Percentiles rank a stretch among this genome's conserved stretches.
Conservation (phyloP, 2,329 filamentous ascomycete species). For the Fusarium foetens region DNA sequence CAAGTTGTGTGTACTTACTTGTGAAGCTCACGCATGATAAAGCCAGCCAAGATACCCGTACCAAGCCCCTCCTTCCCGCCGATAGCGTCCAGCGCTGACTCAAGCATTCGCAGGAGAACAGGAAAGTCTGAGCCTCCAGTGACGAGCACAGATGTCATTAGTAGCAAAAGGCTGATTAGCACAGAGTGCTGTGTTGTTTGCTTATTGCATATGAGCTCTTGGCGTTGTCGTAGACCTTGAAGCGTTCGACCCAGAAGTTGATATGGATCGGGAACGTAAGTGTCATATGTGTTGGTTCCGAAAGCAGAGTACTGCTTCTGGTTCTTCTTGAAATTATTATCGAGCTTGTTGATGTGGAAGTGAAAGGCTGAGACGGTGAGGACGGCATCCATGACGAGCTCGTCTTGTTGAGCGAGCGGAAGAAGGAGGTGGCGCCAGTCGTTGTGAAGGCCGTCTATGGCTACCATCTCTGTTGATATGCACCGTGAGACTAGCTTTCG, state of each 20-base stretch:
- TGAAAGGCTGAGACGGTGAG: slow-evolving; percentile 36
- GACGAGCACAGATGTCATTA: slow-evolving; percentile 42
- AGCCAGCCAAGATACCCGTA: slow-evolving; percentile 26
- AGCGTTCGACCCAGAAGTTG: slow-evolving; percentile 31
- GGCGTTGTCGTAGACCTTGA: slow-evolving; percentile 24
- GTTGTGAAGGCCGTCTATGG: slow-evolving; percentile 41
- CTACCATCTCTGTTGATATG: slow-evolving; percentile 42
- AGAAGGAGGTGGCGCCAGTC: slow-evolving; percentile 42
- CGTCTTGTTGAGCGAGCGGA: slow-evolving; percentile 33
- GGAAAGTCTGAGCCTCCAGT: slow-evolving; percentile 45
- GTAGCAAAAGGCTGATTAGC: slow-evolving; percentile 35
- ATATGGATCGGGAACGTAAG: slow-evolving; percentile 21
- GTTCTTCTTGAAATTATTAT: background rate
- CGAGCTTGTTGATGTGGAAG: slow-evolving; percentile 20
- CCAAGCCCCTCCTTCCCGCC: slow-evolving; percentile 38
- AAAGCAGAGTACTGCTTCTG: background rate
- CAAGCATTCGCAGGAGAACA: slow-evolving; percentile 38
- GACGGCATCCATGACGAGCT: slow-evolving; percentile 38
- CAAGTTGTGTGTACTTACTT: slow-evolving; percentile 29
- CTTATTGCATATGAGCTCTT: slow-evolving; percentile 23
- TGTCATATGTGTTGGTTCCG: background rate
- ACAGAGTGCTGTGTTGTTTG: slow-evolving; percentile 32
- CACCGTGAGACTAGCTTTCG: slow-evolving; percentile 14
- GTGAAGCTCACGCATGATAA: slow-evolving; percentile 41
- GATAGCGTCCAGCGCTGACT: slow-evolving; percentile 42